Conservation (phyloP, 352 stramenopile species). For the Globisporangium nunn region DNA sequence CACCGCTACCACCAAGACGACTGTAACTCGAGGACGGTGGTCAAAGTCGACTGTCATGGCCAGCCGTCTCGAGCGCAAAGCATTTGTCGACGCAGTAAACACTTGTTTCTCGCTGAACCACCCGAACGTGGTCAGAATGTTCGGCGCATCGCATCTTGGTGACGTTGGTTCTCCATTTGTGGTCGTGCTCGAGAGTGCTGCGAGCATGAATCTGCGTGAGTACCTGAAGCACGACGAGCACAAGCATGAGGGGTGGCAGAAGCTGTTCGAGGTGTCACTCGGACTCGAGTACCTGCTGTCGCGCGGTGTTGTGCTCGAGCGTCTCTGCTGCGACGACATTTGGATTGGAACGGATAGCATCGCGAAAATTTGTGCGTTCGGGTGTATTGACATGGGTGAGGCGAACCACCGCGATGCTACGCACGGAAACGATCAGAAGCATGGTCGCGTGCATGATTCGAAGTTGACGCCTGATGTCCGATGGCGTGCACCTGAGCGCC, state of each 20-base stretch:
- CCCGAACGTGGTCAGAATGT: slow-evolving; percentile 13
- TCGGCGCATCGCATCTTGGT: slow-evolving; percentile 10
- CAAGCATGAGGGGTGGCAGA: neutral
- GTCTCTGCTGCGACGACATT: neutral
- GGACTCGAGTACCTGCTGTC: slow-evolving; percentile 28
- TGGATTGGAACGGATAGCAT: neutral
- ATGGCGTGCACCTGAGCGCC: slow-evolving; percentile 1
- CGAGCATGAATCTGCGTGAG: neutral
- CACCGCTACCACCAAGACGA: neutral
- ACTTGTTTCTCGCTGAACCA: slow-evolving; percentile 26
- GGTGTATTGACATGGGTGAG: neutral
- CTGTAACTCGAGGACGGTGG: slow-evolving; percentile 6
- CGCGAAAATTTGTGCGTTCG: slow-evolving; percentile 3
- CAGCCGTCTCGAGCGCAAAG: neutral
- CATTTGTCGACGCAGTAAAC: neutral
- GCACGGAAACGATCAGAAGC: no score
- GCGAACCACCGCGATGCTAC: no score
- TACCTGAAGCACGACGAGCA: neutral
- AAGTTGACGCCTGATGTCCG: neutral
- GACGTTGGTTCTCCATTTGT: slow-evolving; percentile 1
- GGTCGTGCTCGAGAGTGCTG: slow-evolving; percentile 20
- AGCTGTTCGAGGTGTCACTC: slow-evolving; percentile 5
- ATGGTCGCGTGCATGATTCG: no score
- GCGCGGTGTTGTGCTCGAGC: neutral
- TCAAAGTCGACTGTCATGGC: slow-evolving; percentile 23